Base-by-base conservation (phyloP, 1,139 yeast species). In the Candida gigantensis region DNA sequence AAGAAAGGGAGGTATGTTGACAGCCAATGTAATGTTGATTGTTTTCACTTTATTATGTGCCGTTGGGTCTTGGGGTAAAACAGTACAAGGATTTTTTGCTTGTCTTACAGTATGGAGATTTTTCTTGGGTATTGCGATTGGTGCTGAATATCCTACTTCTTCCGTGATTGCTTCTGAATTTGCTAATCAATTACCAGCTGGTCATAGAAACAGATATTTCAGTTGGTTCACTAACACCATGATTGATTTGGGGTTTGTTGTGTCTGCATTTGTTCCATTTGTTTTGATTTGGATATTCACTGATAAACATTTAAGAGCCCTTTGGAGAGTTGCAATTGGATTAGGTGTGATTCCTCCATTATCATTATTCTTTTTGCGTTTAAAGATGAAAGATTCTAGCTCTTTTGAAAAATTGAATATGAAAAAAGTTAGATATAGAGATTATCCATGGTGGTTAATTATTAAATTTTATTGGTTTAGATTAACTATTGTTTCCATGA, bases 161-260 rank as follows among this genome's bases (percentile, higher is more conserved):
- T 84, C 95, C 2, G 92, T 89, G 19, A 94, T 95, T 32, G 88
- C 95, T 47, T 89, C 96, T 19, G 97, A 89, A 63, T 94, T 95
- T 30, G 82, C 94, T 29, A 80, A 84, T 39, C 68, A 78, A 50
- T 68, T 89, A 51, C 86, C 92, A 20, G 73, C 80, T 8, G 95
- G 95, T 41, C 72, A 74, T 42, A 82, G 97, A 67, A 90, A 90
- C 65, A 73, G 96, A 60, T 89, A 84, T 70, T 89, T 89, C 55
- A 77, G 81, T 40, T 81, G 90, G 84, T 88, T 88, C 60, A 90
- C 97, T 34, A 85, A 88, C 59, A 72, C 77, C 46, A 83, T 84
- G 86, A 89, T 90, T 54, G 97, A 89, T 60, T 52, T 70, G 35
- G 97, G 97, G 4, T 89, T 86, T 50, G 96, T 90, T 25, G 69